Base-by-base conservation (phyloP, 2,329 filamentous ascomycete species). In the Penicillium occitanis region DNA sequence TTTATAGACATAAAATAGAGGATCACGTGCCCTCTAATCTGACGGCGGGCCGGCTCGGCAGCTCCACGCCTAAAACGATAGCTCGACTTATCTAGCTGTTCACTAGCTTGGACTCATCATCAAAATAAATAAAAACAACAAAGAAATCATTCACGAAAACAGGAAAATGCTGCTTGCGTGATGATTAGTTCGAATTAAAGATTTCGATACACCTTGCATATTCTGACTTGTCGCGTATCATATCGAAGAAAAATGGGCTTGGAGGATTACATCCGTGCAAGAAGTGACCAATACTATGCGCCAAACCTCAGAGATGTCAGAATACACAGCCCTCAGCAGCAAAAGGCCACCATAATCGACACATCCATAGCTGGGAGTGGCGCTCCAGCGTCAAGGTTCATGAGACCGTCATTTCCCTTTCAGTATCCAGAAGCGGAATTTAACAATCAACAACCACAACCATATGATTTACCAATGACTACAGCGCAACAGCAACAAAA, bases 191-290 rank as follows among this genome's bases (percentile, higher is more conserved):
- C 10, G 17, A 44, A 3, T 28, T 44, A 19, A 40, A 8, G 25
- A 19, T 1, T 28, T 11, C 37, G 40, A 33, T 35, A 37, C 46
- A 63, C n/a, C 22, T 6, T 19, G 22, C 13, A 7, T 35, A 8
- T 42, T 22, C 19, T 62, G 37, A 14, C 17, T 42, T 42, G 4
- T 11, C 2, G 37, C 5, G n/a, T 19, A 22, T 40, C n/a, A 57
- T 40, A 22, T 7, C 19, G 33, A 30, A 58, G 37, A 53, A 53
- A 75, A 60, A 80, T 80, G 79, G 77, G 76, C 42, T 76, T 80
- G 62, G 78, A 77, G 64, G 78, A 80, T 67, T 80, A 78, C 71
- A 71, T 80, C 67, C 78, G 78, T 68, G 74, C 76, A 61, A 78
- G 74, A 69, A 74, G 77, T 69, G 73, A 73, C 62, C 71, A 68